phyloP scores from a whole-genome alignment of 2,329 filamentous ascomycete species.

The Ophiognomonia clavigignenti-juglandacearum region DNA sequence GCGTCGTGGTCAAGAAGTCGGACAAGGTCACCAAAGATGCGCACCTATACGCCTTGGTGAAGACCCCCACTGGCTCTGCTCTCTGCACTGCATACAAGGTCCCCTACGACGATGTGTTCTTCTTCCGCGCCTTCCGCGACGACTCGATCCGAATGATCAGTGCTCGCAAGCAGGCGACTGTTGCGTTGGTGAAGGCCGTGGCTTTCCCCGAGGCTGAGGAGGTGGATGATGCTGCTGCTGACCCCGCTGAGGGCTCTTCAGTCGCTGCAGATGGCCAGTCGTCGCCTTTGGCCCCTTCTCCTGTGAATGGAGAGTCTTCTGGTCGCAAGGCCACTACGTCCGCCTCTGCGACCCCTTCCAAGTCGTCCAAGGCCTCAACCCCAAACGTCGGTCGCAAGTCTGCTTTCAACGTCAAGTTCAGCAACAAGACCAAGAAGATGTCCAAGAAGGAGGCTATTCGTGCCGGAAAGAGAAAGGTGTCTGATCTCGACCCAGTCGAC shows the following conservation, averaged over 20 bases:
- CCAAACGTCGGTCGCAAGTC: no score
- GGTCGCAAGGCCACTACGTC: no score
- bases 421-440: no score
- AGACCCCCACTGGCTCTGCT: background rate
- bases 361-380: no score
- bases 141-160: background rate
- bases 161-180: background rate
- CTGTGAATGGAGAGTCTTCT: no score
- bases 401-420: no score
- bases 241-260: background rate
- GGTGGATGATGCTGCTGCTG: background rate
- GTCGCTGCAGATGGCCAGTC: background rate
- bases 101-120: constrained; percentile 1
- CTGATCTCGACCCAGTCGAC: background rate
- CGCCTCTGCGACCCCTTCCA: no score
- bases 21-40: background rate
- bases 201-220: no score
- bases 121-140: constrained; percentile 5
- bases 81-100: constrained; percentile 9
- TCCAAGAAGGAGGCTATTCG: no score
- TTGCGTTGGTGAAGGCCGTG: background rate
- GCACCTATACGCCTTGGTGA: constrained; percentile 4
- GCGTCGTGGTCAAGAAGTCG: constrained; percentile 7
- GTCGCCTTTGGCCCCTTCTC: no score
- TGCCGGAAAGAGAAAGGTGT: background rate